A percentile compares a stretch with the other conserved stretches of the same genome.
These are phyloP conservation scores for Suhomyces tanzawaensis DNA, from an alignment of 805 yeast species.

Conservation along the genomic window DNA sequence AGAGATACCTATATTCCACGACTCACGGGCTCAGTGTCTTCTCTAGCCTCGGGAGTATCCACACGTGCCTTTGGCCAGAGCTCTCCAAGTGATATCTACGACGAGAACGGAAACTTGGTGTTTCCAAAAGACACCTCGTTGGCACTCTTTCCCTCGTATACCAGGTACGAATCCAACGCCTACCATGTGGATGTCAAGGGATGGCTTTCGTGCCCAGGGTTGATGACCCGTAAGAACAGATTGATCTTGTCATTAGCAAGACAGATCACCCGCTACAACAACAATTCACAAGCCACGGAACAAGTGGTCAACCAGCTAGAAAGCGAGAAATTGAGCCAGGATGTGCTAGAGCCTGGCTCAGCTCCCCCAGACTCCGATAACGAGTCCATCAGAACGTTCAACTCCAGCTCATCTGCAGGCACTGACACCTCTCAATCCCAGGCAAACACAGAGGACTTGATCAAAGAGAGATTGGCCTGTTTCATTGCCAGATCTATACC, in stretches of 20 bases:
- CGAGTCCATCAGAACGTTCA: constrained; percentile 1
- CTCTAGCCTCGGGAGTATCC: constrained; percentile 47
- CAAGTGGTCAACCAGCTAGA: constrained; percentile 26
- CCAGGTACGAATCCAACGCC: constrained; percentile 20
- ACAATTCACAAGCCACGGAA: constrained; percentile 5
- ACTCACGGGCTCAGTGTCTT: constrained; percentile 46
- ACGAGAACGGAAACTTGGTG: constrained; percentile 25
- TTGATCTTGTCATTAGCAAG: constrained; percentile 66
- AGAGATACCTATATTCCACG: constrained; percentile 58
- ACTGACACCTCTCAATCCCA: not conserved
- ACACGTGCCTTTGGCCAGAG: constrained; percentile 21
- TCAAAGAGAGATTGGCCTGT: constrained; percentile 64
- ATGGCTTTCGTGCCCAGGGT: constrained; percentile 68
- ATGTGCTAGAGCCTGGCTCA: constrained; percentile 10
- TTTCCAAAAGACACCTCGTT: constrained; percentile 60
- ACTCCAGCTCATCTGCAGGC: too few relatives aligned
- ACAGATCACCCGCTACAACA: constrained; percentile 52
- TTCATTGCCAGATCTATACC: constrained; percentile 70
- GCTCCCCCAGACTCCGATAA: constrained; percentile 4
- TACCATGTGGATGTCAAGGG: constrained; percentile 66
- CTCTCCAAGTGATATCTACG: constrained; percentile 19
- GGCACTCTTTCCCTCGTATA: constrained; percentile 44
- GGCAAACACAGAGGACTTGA: constrained; percentile 39
- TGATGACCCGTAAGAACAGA: constrained; percentile 66
- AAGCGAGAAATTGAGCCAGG: constrained; percentile 26